Conservation (phyloP, 768 basidiomycete genomes). For the Daedaleopsis nitida region DNA sequence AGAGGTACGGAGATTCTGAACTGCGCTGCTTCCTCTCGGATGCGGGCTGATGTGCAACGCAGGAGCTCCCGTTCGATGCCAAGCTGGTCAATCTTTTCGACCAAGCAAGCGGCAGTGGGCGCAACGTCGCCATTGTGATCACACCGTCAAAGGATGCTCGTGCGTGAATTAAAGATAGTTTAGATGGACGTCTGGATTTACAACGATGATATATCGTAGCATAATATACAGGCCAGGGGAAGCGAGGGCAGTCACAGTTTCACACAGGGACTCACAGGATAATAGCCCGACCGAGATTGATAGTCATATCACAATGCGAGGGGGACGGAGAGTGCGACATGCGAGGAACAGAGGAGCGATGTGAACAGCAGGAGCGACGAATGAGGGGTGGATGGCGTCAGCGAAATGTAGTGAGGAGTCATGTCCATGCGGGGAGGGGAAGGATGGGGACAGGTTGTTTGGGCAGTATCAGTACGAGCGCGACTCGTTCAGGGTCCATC, state of each 20-base stretch:
- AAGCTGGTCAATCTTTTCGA: slow-evolving; percentile 70
- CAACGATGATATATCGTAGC: background rate
- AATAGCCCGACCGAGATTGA: background rate
- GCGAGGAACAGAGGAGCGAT: slow-evolving; percentile 9
- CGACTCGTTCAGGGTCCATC: background rate
- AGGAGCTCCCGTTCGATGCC: slow-evolving; percentile 27
- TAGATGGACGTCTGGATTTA: no score
- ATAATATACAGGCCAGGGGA: slow-evolving; percentile 10
- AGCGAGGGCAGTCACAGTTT: background rate
- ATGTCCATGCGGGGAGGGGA: slow-evolving; percentile 2
- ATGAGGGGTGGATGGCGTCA: slow-evolving; percentile 1
- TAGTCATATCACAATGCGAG: background rate
- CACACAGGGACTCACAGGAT: background rate
- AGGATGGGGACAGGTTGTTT: background rate
- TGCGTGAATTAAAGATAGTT: background rate
- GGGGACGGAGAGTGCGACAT: slow-evolving; percentile 8
- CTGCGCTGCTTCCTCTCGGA: background rate
- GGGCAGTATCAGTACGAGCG: no score
- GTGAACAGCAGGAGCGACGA: slow-evolving; percentile 10
- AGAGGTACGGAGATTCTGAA: slow-evolving; percentile 22
- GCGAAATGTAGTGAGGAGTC: background rate
- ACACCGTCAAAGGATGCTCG: background rate
- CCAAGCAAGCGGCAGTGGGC: slow-evolving; percentile 68
- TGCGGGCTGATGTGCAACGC: background rate
- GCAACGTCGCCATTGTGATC: slow-evolving; percentile 42